Percentiles rank a stretch among this genome's conserved stretches.
phyloP scores from a whole-genome alignment of 2,329 filamentous ascomycete genomes.

The Cytospora paraplurivora region DNA sequence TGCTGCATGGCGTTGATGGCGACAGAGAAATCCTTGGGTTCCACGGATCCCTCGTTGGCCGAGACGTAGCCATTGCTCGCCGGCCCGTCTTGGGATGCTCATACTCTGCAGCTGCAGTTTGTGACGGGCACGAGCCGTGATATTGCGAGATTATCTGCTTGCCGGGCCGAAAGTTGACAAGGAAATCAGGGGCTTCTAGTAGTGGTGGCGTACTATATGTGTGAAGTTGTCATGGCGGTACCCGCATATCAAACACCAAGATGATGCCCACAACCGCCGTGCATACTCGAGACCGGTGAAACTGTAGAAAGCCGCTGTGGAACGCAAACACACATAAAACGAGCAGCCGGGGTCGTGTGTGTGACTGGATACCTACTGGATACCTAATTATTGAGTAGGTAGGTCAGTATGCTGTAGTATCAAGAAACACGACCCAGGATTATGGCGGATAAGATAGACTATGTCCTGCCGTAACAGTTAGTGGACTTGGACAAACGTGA shows the following conservation, averaged over 20 bases:
- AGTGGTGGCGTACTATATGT: neutral
- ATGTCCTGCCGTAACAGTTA: neutral
- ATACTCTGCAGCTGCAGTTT: slow-evolving; percentile 7
- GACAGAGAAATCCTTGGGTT: neutral
- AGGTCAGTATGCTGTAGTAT: neutral
- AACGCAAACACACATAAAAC: neutral
- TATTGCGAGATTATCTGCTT: neutral
- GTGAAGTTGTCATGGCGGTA: neutral
- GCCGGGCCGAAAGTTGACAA: neutral
- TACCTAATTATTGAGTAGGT: no score
- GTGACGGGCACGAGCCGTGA: neutral
- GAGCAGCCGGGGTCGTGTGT: neutral
- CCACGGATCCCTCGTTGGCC: slow-evolving; percentile 1
- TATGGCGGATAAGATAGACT: neutral
- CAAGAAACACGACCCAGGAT: neutral
- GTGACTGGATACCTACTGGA: no score
- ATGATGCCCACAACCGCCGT: neutral
- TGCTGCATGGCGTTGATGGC: slow-evolving; percentile 20
- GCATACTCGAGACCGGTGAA: neutral
- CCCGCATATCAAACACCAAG: neutral
- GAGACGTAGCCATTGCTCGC: slow-evolving; percentile 2
- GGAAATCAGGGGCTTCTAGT: neutral
- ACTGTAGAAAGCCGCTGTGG: neutral
- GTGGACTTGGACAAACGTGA: neutral
- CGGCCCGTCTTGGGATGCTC: slow-evolving; percentile 11